Conservation (phyloP, 495 filamentous ascomycete genomes). For the Aeminium ludgeri region DNA sequence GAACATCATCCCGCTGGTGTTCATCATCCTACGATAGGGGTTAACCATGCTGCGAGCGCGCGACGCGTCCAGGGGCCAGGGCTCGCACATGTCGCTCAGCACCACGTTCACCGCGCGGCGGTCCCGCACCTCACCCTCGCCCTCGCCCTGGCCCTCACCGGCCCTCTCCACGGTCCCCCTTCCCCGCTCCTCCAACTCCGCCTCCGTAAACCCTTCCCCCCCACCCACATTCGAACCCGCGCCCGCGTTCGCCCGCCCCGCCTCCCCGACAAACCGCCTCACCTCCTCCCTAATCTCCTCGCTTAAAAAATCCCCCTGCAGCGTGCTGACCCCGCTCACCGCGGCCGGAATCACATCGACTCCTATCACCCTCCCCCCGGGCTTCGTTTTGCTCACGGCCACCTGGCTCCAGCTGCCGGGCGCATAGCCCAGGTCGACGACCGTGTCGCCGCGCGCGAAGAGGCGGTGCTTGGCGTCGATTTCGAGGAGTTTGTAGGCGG, state of each 20-base stretch:
- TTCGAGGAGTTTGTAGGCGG: slow-evolving; percentile 83
- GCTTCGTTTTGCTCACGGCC: slow-evolving; percentile 59
- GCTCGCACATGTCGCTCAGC: slow-evolving; percentile 95
- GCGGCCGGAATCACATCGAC: slow-evolving; percentile 87
- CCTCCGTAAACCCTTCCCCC: slow-evolving; percentile 20
- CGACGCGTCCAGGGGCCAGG: slow-evolving; percentile 69
- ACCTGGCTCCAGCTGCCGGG: slow-evolving; percentile 94
- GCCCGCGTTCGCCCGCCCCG: slow-evolving; percentile 35
- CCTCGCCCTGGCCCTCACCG: slow-evolving; percentile 6
- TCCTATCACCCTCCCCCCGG: slow-evolving; percentile 64
- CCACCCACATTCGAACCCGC: slow-evolving; percentile 9
- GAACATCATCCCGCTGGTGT: slow-evolving; percentile 74
- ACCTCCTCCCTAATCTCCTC: slow-evolving; percentile 54
- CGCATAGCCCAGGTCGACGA: slow-evolving; percentile 90
- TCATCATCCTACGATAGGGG: slow-evolving; percentile 96
- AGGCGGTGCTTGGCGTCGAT: slow-evolving; percentile 67
- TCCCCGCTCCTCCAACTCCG: slow-evolving; percentile 21
- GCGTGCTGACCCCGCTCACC: slow-evolving; percentile 79
- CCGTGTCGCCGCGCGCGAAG: slow-evolving; percentile 62
- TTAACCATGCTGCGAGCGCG: slow-evolving; percentile 77
- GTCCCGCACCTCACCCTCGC: slow-evolving; percentile 4
- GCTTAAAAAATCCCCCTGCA: slow-evolving; percentile 82
- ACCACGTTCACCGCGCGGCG: slow-evolving; percentile 72
- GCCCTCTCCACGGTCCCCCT: slow-evolving; percentile 16
- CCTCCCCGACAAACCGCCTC: slow-evolving; percentile 53